These are phyloP conservation scores for Aegle marmelos DNA, from an alignment of 345 rosid species.

Conservation along the genomic window DNA sequence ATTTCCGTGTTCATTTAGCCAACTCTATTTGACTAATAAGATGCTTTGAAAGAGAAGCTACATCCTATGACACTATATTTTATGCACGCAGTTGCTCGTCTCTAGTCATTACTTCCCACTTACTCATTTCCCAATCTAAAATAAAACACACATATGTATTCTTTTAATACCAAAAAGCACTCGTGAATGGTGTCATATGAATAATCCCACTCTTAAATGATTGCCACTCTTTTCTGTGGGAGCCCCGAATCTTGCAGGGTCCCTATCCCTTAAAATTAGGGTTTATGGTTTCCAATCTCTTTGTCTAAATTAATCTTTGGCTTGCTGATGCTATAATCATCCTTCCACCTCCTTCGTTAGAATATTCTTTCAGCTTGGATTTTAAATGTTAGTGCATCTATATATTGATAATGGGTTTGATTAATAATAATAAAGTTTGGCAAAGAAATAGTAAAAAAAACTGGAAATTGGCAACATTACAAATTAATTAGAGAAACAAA, in stretches of 20 bases:
- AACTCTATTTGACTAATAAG: conserved; percentile 62
- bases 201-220: conserved; percentile 45
- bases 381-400: background rate
- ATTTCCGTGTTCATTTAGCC: conserved; percentile 33
- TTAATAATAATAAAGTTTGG: conserved; percentile 14
- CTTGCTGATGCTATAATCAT: conserved; percentile 40
- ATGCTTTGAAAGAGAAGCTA: conserved; percentile 26
- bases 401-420: conserved; percentile 15
- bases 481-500: background rate
- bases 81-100: background rate
- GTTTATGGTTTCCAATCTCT: conserved; percentile 10
- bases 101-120: conserved; percentile 42
- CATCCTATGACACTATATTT: conserved; percentile 17
- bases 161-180: conserved; percentile 4
- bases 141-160: background rate
- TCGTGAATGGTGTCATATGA: conserved; percentile 19
- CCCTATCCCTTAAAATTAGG: conserved; percentile 32
- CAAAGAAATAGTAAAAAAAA: background rate
- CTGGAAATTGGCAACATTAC: background rate
- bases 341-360: conserved; percentile 33
- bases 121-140: conserved; percentile 30
- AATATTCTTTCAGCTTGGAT: conserved; percentile 2
- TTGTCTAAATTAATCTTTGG: conserved; percentile 12
- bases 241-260: conserved; percentile 34
- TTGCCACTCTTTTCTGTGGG: conserved; percentile 44